phyloP scores from a whole-genome alignment of 2,329 filamentous ascomycete species.

The Nectriaceae sp. region DNA sequence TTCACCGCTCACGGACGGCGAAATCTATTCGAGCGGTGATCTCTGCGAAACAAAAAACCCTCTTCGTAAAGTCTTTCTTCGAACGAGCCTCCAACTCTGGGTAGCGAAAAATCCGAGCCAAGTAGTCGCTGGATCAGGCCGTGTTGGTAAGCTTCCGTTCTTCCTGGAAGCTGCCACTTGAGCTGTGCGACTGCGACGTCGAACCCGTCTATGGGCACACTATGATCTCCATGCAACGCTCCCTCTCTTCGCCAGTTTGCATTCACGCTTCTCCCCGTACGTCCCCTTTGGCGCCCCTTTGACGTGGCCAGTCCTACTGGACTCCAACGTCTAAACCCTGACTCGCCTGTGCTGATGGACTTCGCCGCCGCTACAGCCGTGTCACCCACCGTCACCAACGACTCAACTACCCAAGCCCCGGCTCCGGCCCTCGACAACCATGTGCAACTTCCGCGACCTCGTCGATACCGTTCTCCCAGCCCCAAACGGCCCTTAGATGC shows the following conservation, averaged over 20 bases:
- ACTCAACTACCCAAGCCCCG: conserved; percentile 57
- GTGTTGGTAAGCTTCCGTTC: conserved; percentile 6
- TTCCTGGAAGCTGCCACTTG: conserved; percentile 32
- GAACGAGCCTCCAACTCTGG: neutral
- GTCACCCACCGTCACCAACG: conserved; percentile 33
- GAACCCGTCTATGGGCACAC: conserved; percentile 47
- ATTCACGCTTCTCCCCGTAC: conserved; percentile 60
- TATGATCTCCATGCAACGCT: conserved; percentile 65
- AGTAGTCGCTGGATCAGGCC: neutral
- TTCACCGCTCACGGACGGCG: no score
- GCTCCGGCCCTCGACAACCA: conserved; percentile 55
- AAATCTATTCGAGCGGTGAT: no score
- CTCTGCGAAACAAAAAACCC: neutral
- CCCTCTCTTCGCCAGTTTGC: conserved; percentile 63
- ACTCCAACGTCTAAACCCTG: conserved; percentile 1
- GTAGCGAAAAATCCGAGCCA: neutral
- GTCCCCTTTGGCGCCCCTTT: conserved; percentile 38
- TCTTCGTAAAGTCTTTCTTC: neutral
- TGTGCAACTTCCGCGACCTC: conserved; percentile 50
- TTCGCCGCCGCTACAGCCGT: conserved; percentile 29
- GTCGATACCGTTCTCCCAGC: conserved; percentile 56
- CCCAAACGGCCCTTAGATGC: conserved; percentile 51
- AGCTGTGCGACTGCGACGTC: conserved; percentile 37
- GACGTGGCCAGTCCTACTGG: conserved; percentile 5
- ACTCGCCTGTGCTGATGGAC: conserved; percentile 30